Base-by-base conservation (phyloP, 306 rosid species). In the Senna siamea region DNA sequence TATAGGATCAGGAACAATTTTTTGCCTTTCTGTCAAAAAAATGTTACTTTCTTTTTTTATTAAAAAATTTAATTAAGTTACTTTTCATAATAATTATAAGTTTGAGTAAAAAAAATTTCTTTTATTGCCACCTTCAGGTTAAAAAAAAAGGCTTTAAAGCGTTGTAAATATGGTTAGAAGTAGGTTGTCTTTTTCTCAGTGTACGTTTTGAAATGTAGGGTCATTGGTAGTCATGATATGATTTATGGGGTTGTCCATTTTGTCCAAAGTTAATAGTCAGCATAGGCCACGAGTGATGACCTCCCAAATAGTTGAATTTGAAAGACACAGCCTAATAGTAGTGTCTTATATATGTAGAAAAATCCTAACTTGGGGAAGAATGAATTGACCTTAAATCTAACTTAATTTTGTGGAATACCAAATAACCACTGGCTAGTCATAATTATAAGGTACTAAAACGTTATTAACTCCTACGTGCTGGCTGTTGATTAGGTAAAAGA, bases 401-500 rank as follows among this genome's bases (percentile, higher is more conserved):
- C 28, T 47, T 26, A 51, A 40, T 9, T 11, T 18, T 66, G 43
- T n/a, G 5, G 37, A 11, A 13, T 41, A 19, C 34, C 22, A 57
- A 20, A 30, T 43, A 14, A 51, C 23, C 46, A 9, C 34, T 48
- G 22, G 4, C 6, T 37, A 37, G 8, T 5, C 8, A 22, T 22
- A 30, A 53, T 50, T 34, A 18, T 13, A 53, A 52, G 54, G 48
- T 35, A 32, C 20, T 47, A 20, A 20, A 76, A 67, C 68, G 30
- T 20, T 47, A 23, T 17, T 44, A 54, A 69, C 44, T 23, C 37
- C 63, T 34, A 0, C 32, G 9, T 12, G 9, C 9, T 55, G 28
- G 28, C 28, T 2, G 20, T 54, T 70, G 26, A 26, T 17, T 14
- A 4, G 30, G 34, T 17, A 23, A 2, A 41, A 54, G 53, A 75